Percentiles rank a stretch among this genome's conserved stretches.
Conservation (phyloP, 805 yeast genomes). For the Candida palmyrensis region DNA sequence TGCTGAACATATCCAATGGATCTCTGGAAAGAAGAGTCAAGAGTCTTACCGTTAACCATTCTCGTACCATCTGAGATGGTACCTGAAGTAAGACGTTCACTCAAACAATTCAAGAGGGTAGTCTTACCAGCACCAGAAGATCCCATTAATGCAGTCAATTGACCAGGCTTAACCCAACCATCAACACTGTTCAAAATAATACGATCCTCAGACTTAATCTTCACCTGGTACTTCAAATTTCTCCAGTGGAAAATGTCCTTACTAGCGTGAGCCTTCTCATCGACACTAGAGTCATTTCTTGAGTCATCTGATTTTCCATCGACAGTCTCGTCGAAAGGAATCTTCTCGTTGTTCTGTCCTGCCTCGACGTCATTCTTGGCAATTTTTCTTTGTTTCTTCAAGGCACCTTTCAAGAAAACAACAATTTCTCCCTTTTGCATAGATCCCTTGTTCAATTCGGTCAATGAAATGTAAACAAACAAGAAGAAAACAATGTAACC, state of each 20-base stretch:
- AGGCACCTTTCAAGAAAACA: constrained; percentile 21
- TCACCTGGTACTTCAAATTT: constrained; percentile 31
- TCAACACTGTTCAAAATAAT: constrained; percentile 35
- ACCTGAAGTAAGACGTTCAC: constrained; percentile 68
- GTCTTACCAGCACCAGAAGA: constrained; percentile 88
- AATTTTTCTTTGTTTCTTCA: constrained; percentile 25
- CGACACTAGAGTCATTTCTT: constrained; percentile 5
- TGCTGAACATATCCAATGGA: constrained; percentile 80
- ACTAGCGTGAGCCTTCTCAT: constrained; percentile 6
- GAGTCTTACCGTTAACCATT: constrained; percentile 61
- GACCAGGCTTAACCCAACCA: constrained; percentile 79
- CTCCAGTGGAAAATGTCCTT: constrained; percentile 33
- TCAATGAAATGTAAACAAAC: constrained; percentile 25
- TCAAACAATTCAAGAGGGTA: constrained; percentile 65
- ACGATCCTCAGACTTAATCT: constrained; percentile 32
- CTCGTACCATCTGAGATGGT: constrained; percentile 59
- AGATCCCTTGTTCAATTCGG: constrained; percentile 37
- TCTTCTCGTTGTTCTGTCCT: constrained; percentile 19
- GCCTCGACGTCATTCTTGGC: constrained; percentile 16
- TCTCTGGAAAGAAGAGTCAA: constrained; percentile 65
- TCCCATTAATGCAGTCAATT: constrained; percentile 79
- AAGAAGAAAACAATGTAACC: constrained; percentile 46
- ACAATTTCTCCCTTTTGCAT: constrained; percentile 41
- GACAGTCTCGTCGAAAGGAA: constrained; percentile 20
- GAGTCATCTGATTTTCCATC: constrained; percentile 16